Percentiles rank a stretch among this genome's conserved stretches.
Conservation (phyloP, 2,329 filamentous ascomycete genomes). For the Saccharata proteae region DNA sequence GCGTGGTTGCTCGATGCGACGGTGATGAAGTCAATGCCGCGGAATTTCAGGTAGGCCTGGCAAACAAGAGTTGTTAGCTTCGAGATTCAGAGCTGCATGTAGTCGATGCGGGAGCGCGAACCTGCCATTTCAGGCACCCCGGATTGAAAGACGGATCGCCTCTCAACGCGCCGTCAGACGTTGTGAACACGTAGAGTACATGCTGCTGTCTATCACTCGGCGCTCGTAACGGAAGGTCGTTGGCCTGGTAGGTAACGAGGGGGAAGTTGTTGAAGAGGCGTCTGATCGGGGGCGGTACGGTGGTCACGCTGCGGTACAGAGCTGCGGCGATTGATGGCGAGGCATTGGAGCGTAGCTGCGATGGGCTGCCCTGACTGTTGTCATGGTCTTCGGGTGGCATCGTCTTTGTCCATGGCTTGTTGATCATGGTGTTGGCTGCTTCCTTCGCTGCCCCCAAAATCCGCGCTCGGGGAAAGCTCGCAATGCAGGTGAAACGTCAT, state of each 20-base stretch:
- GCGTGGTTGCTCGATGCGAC: conserved; percentile 81
- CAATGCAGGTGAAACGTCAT: too few relatives aligned
- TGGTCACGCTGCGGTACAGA: conserved; percentile 21
- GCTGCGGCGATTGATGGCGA: conserved; percentile 5
- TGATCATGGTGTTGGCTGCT: conserved; percentile 13
- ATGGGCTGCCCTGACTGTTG: neutral
- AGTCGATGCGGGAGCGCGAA: conserved; percentile 22
- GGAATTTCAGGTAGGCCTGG: conserved; percentile 76
- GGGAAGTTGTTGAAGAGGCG: conserved; percentile 77
- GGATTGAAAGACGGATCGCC: conserved; percentile 77
- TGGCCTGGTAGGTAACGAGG: conserved; percentile 60
- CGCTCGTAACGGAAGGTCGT: conserved; percentile 57
- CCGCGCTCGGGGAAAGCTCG: too few relatives aligned
- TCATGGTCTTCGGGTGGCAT: conserved; percentile 1
- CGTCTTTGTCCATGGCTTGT: conserved; percentile 8
- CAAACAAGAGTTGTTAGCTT: conserved; percentile 2
- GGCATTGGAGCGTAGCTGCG: neutral
- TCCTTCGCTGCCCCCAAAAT: too few relatives aligned
- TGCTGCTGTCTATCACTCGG: conserved; percentile 36
- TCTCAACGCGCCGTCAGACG: conserved; percentile 45
- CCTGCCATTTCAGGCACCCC: conserved; percentile 93
- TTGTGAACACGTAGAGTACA: conserved; percentile 67
- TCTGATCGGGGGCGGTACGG: conserved; percentile 64
- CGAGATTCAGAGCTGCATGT: neutral
- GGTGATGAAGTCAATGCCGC: conserved; percentile 53